Base-by-base conservation (phyloP, 208 protist species). In the Kentomonas sorsogonicus region DNA sequence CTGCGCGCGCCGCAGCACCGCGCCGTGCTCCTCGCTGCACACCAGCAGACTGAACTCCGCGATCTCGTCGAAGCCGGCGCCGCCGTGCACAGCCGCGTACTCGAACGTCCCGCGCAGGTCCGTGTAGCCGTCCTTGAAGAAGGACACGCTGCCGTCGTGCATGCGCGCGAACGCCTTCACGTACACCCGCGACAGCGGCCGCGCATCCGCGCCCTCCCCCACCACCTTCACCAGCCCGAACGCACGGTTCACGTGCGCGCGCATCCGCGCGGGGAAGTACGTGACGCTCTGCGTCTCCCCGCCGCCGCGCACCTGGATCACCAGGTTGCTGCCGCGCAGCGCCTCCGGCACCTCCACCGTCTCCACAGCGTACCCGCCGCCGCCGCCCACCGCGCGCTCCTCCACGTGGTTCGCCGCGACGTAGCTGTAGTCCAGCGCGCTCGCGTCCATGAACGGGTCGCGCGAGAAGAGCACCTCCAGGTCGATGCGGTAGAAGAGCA, bases 121-220 rank as follows among this genome's bases (percentile, higher is more conserved):
- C 18, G 59, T 64, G 48, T 64, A 64, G 26, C 45, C 59, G 48
- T 64, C 59, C 47, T 56, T 54, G 59, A 64, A 64, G 59, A 64
- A 64, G 7, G 25, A 46, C n/a, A 53, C 45, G 16, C 1, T 13
- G 15, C 59, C 59, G 36, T 40, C 27, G 20, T 55, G 2, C 5
- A 29, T 13, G 36, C 20, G 44, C 23, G 47, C 46, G 38, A 56
- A 64, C 38, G 25, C 47, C 59, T 64, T 64, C 31, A 64, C 47
- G 48, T 64, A 64, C 36, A 55, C 48, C 26, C n/a, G 20, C 20
- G 59, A 39, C 48, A 64, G 59, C 36, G 47, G 47, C 48, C 27
- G 22, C n/a, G 22, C 22, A 16, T 23, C 18, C 13, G 16, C 51
- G 2, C 20, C 9, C 45, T 26, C 22, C 10, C 40, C 38, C 46